phyloP scores from a whole-genome alignment of 2,329 filamentous ascomycete genomes.

The Epichloe sp. region DNA sequence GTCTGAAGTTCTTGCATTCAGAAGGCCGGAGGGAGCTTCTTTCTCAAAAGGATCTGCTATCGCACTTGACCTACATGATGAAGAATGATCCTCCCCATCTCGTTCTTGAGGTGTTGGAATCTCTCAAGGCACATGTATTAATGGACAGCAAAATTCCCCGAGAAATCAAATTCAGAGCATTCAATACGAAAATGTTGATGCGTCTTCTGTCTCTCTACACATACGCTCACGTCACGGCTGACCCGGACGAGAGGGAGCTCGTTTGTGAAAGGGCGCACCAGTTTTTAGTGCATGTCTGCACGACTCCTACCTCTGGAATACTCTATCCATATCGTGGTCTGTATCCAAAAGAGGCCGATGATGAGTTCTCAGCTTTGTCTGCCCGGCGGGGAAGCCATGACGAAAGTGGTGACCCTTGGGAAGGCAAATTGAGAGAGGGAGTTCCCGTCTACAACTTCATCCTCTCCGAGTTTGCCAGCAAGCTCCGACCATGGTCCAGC shows the following conservation, averaged over 20 bases:
- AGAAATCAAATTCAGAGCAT: constrained; percentile 59
- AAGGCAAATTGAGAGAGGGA: constrained; percentile 51
- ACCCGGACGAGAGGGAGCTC: constrained; percentile 28
- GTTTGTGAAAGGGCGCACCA: constrained; percentile 60
- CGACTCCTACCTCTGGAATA: constrained; percentile 57
- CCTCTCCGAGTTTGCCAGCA: constrained; percentile 65
- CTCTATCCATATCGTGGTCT: constrained; percentile 68
- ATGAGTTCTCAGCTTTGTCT: constrained; percentile 18
- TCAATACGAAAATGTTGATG: constrained; percentile 62
- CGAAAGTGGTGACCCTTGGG: constrained; percentile 52
- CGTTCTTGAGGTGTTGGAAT: constrained; percentile 60
- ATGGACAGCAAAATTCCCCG: constrained; percentile 59
- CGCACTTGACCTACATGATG: constrained; percentile 67
- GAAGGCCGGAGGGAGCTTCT: constrained; percentile 73
- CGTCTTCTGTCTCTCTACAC: constrained; percentile 61
- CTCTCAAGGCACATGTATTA: constrained; percentile 57
- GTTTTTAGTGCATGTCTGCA: constrained; percentile 65
- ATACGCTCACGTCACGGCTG: constrained; percentile 34
- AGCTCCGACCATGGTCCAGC: constrained; percentile 71
- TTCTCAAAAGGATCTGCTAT: constrained; percentile 66
- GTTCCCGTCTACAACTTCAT: constrained; percentile 68
- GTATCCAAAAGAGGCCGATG: constrained; percentile 62
- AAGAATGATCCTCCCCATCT: constrained; percentile 65
- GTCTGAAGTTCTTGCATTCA: constrained; percentile 64
- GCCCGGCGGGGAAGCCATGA: constrained; percentile 19